Evolutionary conservation across 768 basidiomycete genomes (phyloP), one percentile per base, ranked within the genome.

Genomic region (Termitomyces sp.): DNA sequence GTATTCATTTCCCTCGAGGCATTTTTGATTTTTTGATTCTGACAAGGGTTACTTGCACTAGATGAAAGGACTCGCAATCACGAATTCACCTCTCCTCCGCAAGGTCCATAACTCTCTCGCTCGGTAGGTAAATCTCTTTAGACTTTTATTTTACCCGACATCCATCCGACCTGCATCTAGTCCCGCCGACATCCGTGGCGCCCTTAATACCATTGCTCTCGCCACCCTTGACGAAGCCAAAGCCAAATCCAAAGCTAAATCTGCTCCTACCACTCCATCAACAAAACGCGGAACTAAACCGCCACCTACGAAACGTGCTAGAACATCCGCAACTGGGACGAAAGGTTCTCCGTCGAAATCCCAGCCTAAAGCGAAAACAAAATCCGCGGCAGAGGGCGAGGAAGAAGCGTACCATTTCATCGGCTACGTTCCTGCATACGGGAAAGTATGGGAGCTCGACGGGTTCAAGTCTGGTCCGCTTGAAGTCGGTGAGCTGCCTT

Each of bases 361-460:
- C 50, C 62, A 71, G 60, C 53, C 54, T 57, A 63, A 62, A 49
- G 50, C 39, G 22, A 68, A 65, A 46, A 31, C 54, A 0, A 58
- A 65, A 20, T 61, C 63, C 12, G 67, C 69, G 6, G 57, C 60
- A 4, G 65, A 67, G 20, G 67, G 70, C 2, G 50, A 57, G 18
- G 77, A 80, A 42, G 84, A 85, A 52, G 73, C 73, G 0, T 87
- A 81, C 69, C 85, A 87, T 65, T 87, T 84, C 71, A 84, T 87
- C 59, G 84, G 82, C 11, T 87, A 85, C 63, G 81, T 86, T 36
- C 85, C 83, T 5, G 80, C 78, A 1, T 72, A 78, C 63, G 84
- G 84, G 8, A 84, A 85, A 62, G 84, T 86, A n/a, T 88, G 85
- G 85, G 85, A 88, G 68, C 77, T 88, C 54, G 84, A 87, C 65